Conservation (phyloP, 768 basidiomycete genomes). For the Obba rivulosa region DNA sequence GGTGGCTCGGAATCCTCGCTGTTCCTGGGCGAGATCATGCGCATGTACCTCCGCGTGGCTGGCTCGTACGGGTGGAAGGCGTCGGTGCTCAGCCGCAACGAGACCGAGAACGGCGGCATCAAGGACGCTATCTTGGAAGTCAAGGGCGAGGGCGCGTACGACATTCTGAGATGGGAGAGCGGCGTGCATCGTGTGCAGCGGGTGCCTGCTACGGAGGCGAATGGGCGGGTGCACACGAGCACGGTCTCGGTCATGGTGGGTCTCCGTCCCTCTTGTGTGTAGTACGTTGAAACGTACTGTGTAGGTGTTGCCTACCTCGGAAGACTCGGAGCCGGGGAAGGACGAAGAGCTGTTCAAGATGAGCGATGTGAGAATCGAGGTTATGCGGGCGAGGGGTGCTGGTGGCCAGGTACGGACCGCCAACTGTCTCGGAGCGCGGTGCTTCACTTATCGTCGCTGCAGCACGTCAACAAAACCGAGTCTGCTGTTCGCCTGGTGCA, state of each 20-base stretch:
- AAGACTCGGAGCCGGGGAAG: conserved; percentile 50
- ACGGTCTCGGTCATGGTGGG: conserved; percentile 82
- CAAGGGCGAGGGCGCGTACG: conserved; percentile 74
- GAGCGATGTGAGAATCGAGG: conserved; percentile 86
- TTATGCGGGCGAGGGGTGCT: conserved; percentile 95
- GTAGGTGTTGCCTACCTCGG: conserved; percentile 80
- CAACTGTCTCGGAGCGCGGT: background rate
- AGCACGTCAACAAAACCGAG: conserved; percentile 99
- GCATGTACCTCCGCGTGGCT: conserved; percentile 78
- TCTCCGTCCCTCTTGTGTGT: conserved; percentile 7
- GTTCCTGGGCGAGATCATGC: conserved; percentile 70
- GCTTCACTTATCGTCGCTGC: too few species aligned
- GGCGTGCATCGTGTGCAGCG: conserved; percentile 96
- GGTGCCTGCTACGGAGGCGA: conserved; percentile 85
- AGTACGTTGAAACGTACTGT: background rate
- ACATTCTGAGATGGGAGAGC: conserved; percentile 80
- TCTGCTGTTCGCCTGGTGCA: conserved; percentile 95
- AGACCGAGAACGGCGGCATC: conserved; percentile 56
- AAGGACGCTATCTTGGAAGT: conserved; percentile 80
- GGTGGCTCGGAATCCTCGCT: conserved; percentile 87
- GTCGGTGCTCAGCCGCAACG: conserved; percentile 51
- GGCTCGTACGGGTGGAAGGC: conserved; percentile 54
- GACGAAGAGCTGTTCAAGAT: conserved; percentile 69
- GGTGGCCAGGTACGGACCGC: conserved; percentile 74
- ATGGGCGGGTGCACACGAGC: conserved; percentile 87